Evolutionary conservation across 768 basidiomycete genomes (phyloP), one percentile per base, ranked within the genome.

Genomic region (Pilatotrama ljubarskyi): DNA sequence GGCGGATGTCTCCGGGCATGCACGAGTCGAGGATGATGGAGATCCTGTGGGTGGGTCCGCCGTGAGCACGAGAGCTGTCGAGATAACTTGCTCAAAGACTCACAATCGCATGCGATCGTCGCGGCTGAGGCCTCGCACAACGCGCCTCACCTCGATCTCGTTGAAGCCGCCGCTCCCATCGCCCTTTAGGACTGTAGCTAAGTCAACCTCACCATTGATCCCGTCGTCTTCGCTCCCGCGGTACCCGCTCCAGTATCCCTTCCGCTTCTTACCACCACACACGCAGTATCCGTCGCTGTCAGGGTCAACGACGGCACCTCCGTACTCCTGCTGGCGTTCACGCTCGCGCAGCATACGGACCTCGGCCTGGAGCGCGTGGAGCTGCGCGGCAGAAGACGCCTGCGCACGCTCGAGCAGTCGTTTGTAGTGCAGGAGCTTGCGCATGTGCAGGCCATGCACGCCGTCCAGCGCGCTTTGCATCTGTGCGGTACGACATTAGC

Each of bases 301-400:
- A 2, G 62, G 64, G 18, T 60, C 43, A 13, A 61, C 63, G 10
- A 60, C 62, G 11, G 53, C 50, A 8, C 64, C 67, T 15, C 63
- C 66, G 48, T 71, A 72, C 29, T 69, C 59, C 61, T 65, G 64
- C 46, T 72, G 63, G 18, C 67, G 63, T 35, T 75, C 73, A 22
- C 71, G 74, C 49, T 80, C 79, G 13, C 88, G 84, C 29, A 93
- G 76, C 25, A 90, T 76, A 13, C 84, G 78, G 3, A 92, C 77
- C 68, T 94, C 90, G 1, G 91, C 91, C 73, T 93, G 91, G 0
- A 95, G 76, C 0, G 93, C 91, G 67, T 94, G 91, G 1, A 93
- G 76, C 67, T 94, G 93, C 1, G 91, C 87, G 0, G 91, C 90
- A 1, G 88, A 80, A 9, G 86, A 84, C 2, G 87, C 84, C 66